Conservation (phyloP, 192 early-diverging fungal species). For the Geranomyces michiganensis region DNA sequence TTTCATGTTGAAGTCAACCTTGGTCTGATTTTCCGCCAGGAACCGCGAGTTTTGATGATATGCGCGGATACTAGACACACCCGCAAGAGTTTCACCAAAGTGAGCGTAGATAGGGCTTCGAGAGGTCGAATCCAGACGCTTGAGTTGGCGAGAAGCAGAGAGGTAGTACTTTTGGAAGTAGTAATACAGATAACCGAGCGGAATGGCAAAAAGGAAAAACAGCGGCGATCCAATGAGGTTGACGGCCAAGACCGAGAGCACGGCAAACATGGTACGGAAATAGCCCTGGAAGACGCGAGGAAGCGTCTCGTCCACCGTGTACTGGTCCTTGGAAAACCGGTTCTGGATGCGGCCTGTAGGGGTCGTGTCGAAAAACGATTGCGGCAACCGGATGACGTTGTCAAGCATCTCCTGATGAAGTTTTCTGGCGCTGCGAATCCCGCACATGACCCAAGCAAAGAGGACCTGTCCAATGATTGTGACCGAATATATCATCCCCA, state of each 20-base stretch:
- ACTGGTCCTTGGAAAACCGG: constrained; percentile 86
- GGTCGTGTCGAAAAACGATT: constrained; percentile 80
- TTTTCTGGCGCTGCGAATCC: constrained; percentile 71
- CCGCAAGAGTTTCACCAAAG: constrained; percentile 62
- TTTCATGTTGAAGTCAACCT: constrained; percentile 77
- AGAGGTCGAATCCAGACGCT: constrained; percentile 60
- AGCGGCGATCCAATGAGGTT: constrained; percentile 53
- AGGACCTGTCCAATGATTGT: constrained; percentile 70
- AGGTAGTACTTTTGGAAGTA: constrained; percentile 62
- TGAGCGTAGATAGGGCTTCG: constrained; percentile 59
- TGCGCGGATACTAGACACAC: constrained; percentile 60
- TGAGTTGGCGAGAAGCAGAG: constrained; percentile 59
- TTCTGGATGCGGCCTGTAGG: constrained; percentile 86
- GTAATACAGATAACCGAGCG: constrained; percentile 50
- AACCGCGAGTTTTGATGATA: constrained; percentile 65
- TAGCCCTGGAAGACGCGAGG: constrained; percentile 56
- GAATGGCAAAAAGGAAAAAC: constrained; percentile 53
- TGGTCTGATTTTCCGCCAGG: constrained; percentile 65
- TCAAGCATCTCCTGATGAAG: constrained; percentile 78
- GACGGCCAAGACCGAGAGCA: constrained; percentile 52
- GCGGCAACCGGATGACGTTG: constrained; percentile 72
- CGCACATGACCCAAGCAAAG: constrained; percentile 78
- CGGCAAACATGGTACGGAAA: constrained; percentile 54
- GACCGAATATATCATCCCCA: constrained; percentile 74
- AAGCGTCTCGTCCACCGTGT: constrained; percentile 73